Base-by-base conservation (phyloP, 1,139 yeast genomes). In the Yamadazyma dendronema region DNA sequence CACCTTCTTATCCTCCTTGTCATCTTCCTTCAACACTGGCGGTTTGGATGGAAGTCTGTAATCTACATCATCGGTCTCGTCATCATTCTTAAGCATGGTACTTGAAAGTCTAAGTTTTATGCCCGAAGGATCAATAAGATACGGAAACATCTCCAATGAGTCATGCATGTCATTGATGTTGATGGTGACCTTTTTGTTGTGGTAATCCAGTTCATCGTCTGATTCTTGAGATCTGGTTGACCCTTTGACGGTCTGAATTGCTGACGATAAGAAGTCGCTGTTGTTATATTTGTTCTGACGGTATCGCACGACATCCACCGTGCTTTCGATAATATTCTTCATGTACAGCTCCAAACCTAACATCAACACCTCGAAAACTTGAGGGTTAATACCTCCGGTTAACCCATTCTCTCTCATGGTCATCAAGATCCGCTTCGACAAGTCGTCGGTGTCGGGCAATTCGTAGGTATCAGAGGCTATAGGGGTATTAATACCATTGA, bases 341-440 rank as follows among this genome's bases (percentile, higher is more conserved):
- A 92, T 61, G 60, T 89, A 92, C 30, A 77, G 69, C 52, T 90
- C 97, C 30, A 92, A 64, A 0, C 96, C 97, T 10, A 85, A 64
- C 19, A 82, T 67, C 47, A 90, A 59, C n/a, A 92, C 68, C 43
- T 89, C 96, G 22, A 87, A 76, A 2, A 85, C 87, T 13, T 79
- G 82, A 11, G 81, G 72, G 37, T 80, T 84, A 14, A 90, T 68
- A 8, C 84, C 81, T 0, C 96, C 96, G 0, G 92, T 74, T n/a
- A 92, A 65, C 0, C 98, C 98, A 55, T 89, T 81, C 53, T 92
- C 98, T 53, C 97, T 72, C 52, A 95, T 85, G 4, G 84, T 81
- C 59, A 96, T 95, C 28, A 83, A 63, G 70, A 92, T 81, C 36
- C 92, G 72, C 25, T 81, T 70, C 36, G 79, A 76, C 35, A 94